These are phyloP conservation scores for Eruca vesicaria DNA, from an alignment of 441 rosid genomes.

Conservation along the genomic window DNA sequence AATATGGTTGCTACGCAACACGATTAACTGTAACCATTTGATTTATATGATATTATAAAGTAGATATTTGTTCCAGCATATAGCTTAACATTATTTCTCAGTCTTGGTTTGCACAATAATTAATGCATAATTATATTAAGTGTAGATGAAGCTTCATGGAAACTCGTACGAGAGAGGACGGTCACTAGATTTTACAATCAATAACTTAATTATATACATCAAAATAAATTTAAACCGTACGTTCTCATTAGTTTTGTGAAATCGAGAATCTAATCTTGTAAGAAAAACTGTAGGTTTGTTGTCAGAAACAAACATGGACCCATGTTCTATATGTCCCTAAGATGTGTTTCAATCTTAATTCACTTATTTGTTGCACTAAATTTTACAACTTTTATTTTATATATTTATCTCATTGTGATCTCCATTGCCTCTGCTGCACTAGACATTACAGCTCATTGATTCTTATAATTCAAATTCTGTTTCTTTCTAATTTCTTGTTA, in stretches of 20 bases:
- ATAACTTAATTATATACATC: neutral
- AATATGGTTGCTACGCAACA: neutral
- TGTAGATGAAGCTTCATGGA: conserved; percentile 35
- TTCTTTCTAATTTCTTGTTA: neutral
- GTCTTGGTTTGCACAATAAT: neutral
- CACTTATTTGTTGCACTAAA: conserved; percentile 31
- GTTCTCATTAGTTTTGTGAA: conserved; percentile 28
- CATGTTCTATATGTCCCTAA: conserved; percentile 41
- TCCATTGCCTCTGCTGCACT: conserved; percentile 38
- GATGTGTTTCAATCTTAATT: conserved; percentile 33
- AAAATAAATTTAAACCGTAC: conserved; percentile 15
- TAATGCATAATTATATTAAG: conserved; percentile 23
- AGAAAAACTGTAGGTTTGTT: conserved; percentile 38
- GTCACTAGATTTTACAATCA: conserved; percentile 36
- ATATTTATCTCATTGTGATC: conserved; percentile 29
- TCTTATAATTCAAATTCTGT: conserved; percentile 8
- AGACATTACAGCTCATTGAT: conserved; percentile 55
- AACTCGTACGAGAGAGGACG: conserved; percentile 39
- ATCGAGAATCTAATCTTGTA: conserved; percentile 30
- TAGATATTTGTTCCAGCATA: neutral
- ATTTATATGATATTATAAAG: neutral
- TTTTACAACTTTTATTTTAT: neutral
- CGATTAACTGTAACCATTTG: neutral
- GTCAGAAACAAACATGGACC: conserved; percentile 46
- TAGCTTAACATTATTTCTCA: neutral